phyloP scores from a whole-genome alignment of 2,329 filamentous ascomycete species.

The Thyridium curvatum region DNA sequence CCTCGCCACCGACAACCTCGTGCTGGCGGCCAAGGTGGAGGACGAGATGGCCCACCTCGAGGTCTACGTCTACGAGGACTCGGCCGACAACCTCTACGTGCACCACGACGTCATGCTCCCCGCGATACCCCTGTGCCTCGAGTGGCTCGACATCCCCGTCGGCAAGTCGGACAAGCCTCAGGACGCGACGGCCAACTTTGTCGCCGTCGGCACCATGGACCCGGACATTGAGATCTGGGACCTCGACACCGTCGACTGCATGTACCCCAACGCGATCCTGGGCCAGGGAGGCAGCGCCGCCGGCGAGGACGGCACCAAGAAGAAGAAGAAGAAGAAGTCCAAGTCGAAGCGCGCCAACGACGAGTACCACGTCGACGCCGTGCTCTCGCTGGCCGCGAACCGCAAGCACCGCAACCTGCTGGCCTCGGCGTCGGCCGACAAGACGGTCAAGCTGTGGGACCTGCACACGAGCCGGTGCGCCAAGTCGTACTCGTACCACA shows the following conservation, averaged over 20 bases:
- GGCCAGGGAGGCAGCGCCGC: slow-evolving; percentile 60
- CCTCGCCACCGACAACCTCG: slow-evolving; percentile 83
- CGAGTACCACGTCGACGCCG: slow-evolving; percentile 87
- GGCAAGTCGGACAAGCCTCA: slow-evolving; percentile 58
- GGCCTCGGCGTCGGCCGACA: slow-evolving; percentile 91
- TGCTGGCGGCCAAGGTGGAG: slow-evolving; percentile 89
- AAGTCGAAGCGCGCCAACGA: slow-evolving; percentile 86
- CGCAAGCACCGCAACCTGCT: slow-evolving; percentile 89
- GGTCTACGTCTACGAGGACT: slow-evolving; percentile 95
- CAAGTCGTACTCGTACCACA: slow-evolving; percentile 93
- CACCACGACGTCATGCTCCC: slow-evolving; percentile 99
- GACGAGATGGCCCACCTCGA: slow-evolving; percentile 96
- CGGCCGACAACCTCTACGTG: slow-evolving; percentile 92
- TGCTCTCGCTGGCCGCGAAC: slow-evolving; percentile 87
- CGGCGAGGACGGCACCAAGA: slow-evolving; percentile 49
- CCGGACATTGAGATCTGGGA: slow-evolving; percentile 99
- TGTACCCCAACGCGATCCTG: slow-evolving; percentile 96
- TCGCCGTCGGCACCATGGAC: slow-evolving; percentile 94
- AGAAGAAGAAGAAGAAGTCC: slow-evolving; percentile 84
- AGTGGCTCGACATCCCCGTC: slow-evolving; percentile 93
- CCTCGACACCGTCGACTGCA: slow-evolving; percentile 89
- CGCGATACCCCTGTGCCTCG: slow-evolving; percentile 88
- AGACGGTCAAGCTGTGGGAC: slow-evolving; percentile 97
- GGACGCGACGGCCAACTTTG: slow-evolving; percentile 76
- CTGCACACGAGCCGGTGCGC: slow-evolving; percentile 86